Evolutionary conservation across 2,329 filamentous ascomycete genomes (phyloP).

Genomic region (Grosmannia clavigera): DNA sequence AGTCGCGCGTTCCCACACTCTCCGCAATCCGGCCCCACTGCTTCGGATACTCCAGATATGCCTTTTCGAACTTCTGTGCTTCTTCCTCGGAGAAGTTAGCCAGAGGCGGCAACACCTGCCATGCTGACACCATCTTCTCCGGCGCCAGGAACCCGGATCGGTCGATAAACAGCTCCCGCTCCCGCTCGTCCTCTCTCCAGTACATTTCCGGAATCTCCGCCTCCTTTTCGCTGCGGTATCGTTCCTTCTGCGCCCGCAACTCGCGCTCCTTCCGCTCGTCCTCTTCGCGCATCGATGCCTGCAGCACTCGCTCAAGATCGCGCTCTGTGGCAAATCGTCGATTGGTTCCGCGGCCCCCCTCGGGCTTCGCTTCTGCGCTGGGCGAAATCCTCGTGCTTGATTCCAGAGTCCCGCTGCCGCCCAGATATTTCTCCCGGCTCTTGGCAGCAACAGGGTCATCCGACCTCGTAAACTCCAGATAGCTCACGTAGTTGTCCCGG

Average conservation of each 20-base stretch:
- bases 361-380: conserved; percentile 36
- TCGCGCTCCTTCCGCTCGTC: conserved; percentile 60
- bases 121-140: conserved; percentile 54
- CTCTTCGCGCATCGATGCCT: conserved; percentile 59
- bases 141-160: conserved; percentile 51
- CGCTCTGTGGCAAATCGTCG: conserved; percentile 58
- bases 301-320: conserved; percentile 58
- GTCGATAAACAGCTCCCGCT: conserved; percentile 49
- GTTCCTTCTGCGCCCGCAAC: conserved; percentile 49
- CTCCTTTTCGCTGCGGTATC: conserved; percentile 65
- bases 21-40: conserved; percentile 72
- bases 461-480: conserved; percentile 44
- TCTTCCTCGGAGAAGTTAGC: conserved; percentile 68
- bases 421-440: conserved; percentile 40
- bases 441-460: conserved; percentile 41
- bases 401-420: conserved; percentile 22
- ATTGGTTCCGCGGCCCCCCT: conserved; percentile 39
- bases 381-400: conserved; percentile 9
- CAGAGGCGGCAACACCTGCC: conserved; percentile 58
- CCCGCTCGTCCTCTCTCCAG: conserved; percentile 46
- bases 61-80: conserved; percentile 56
- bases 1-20: conserved; percentile 53
- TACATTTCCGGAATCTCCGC: conserved; percentile 62
- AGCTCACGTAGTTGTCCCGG: conserved; percentile 33
- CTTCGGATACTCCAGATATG: conserved; percentile 65